Conservation (phyloP, 139 green algal genomes). For the Volvox reticuliferus region DNA sequence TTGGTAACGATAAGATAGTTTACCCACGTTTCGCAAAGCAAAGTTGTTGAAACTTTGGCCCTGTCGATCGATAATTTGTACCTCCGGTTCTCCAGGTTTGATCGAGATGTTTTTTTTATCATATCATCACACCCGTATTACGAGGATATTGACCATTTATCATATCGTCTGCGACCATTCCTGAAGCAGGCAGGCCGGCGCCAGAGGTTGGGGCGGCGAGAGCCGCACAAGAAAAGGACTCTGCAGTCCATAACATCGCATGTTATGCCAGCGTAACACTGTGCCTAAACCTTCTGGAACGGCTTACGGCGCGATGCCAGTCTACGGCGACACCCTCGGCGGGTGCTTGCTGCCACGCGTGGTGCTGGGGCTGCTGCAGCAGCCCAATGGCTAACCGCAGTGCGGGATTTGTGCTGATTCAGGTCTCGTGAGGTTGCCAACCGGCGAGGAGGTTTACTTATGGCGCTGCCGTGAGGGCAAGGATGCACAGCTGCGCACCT, state of each 20-base stretch:
- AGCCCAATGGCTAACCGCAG: slow-evolving; percentile 10
- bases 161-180: no score
- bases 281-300: neutral
- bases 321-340: slow-evolving; percentile 38
- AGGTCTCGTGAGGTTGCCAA: slow-evolving; percentile 24
- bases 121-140: no score
- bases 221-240: neutral
- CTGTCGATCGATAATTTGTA: no score
- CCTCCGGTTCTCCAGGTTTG: no score
- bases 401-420: slow-evolving; percentile 19
- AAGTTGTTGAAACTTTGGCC: no score
- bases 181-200: no score
- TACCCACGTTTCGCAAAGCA: no score
- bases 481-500: slow-evolving; percentile 28
- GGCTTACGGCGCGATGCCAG: slow-evolving; percentile 22
- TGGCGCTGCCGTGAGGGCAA: slow-evolving; percentile 50
- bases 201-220: no score
- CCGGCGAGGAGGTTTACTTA: slow-evolving; percentile 24
- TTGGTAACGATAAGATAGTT: no score
- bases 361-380: slow-evolving; percentile 45
- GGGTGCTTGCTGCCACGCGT: slow-evolving; percentile 36
- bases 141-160: no score
- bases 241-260: neutral
- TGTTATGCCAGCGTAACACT: neutral
- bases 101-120: no score